Conservation (phyloP, 257 asterid genomes). For the Linderniella brevidens region DNA sequence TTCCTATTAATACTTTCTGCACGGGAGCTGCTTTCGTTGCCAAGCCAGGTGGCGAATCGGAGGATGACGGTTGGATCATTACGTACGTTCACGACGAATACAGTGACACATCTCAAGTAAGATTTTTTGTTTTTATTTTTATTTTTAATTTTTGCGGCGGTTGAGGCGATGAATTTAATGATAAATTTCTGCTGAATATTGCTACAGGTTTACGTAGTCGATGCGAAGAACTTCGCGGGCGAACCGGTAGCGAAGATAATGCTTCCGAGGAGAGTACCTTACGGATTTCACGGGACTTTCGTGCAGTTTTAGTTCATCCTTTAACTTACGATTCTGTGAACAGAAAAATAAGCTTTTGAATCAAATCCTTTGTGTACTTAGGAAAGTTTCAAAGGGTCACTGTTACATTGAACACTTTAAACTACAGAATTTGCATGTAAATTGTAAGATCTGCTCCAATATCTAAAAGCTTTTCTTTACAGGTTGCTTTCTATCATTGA, state of each 20-base stretch:
- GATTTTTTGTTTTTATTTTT: background rate
- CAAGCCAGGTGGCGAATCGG: slow-evolving; percentile 9
- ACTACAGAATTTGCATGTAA: too few species aligned
- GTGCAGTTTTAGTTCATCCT: too few species aligned
- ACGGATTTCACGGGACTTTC: slow-evolving; percentile 21
- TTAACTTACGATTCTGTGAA: too few species aligned
- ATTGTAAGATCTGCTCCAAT: too few species aligned
- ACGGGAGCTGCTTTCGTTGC: slow-evolving; percentile 14
- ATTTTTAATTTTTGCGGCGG: too few species aligned
- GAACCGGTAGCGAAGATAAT: slow-evolving; percentile 16
- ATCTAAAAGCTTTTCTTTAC: too few species aligned
- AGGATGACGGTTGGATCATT: slow-evolving; percentile 26
- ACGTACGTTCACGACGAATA: slow-evolving; percentile 15
- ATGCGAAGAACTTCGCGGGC: slow-evolving; percentile 16
- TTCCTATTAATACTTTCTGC: slow-evolving; percentile 13
- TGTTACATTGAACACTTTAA: too few species aligned
- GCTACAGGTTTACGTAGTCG: slow-evolving; percentile 17
- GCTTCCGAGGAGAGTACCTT: slow-evolving; percentile 21
- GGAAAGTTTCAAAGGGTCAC: too few species aligned
- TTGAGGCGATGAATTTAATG: background rate
- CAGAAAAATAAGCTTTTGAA: too few species aligned
- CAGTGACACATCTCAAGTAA: slow-evolving; percentile 11
- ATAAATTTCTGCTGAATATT: background rate
- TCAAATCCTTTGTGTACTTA: too few species aligned
- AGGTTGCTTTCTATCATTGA: too few species aligned